Evolutionary conservation across 1,139 yeast species (phyloP).

Genomic region (Pichia sp.): DNA sequence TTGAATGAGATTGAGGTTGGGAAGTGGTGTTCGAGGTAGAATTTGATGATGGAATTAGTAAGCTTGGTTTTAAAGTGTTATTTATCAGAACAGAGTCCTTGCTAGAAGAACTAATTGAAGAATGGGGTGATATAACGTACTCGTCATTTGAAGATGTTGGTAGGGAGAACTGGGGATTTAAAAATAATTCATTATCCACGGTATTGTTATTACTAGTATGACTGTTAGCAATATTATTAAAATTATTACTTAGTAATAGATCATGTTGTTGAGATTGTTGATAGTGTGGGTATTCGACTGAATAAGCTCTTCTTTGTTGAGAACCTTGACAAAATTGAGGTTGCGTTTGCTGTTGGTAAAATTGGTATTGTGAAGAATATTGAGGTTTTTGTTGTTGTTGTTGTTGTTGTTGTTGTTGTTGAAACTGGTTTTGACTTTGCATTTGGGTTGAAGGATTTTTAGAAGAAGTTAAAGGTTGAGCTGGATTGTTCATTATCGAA

Average conservation of each 20-base stretch:
- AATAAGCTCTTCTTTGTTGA: constrained; percentile 1
- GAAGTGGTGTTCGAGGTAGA: background rate
- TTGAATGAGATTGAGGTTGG: background rate
- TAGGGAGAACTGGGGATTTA: constrained; percentile 15
- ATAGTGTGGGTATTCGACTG: background rate
- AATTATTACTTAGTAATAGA: background rate
- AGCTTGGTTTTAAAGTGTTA: constrained; percentile 5
- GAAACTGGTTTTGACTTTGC: background rate
- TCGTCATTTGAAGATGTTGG: constrained; percentile 14
- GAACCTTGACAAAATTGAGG: background rate
- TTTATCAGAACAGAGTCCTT: constrained; percentile 20
- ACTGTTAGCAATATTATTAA: background rate
- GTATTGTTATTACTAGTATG: background rate
- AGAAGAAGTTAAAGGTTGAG: background rate
- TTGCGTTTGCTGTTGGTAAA: constrained; percentile 8
- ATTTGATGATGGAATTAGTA: background rate
- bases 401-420: constrained; percentile 13
- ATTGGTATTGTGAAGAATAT: constrained; percentile 8
- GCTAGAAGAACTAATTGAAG: constrained; percentile 24
- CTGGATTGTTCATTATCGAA: background rate
- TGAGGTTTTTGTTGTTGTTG: constrained; percentile 13
- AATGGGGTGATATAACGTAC: constrained; percentile 22
- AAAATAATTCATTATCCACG: constrained; percentile 12
- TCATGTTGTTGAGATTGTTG: background rate
- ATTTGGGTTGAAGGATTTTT: background rate